These are phyloP conservation scores for Candida ficus DNA, from an alignment of 805 yeast species.

Conservation along the genomic window DNA sequence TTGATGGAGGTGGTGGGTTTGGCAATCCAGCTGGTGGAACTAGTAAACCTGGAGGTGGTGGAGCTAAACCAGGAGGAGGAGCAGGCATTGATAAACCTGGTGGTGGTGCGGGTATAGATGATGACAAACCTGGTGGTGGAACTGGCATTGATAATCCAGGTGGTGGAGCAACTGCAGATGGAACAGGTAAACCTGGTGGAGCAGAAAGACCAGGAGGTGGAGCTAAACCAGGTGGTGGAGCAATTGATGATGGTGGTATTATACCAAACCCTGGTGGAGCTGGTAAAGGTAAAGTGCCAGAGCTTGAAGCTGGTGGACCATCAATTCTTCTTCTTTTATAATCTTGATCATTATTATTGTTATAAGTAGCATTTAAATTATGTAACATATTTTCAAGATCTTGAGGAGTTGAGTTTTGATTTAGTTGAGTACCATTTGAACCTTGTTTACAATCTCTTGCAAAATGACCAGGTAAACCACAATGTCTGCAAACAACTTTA, in stretches of 20 bases:
- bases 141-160: neutral
- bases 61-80: slow-evolving; percentile 9
- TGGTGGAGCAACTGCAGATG: slow-evolving; percentile 6
- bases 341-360: slow-evolving; percentile 1
- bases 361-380: slow-evolving; percentile 35
- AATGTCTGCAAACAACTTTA: slow-evolving; percentile 62
- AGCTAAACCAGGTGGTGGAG: slow-evolving; percentile 14
- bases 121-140: slow-evolving; percentile 4
- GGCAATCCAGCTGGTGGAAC: neutral
- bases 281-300: slow-evolving; percentile 1
- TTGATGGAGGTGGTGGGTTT: slow-evolving; percentile 8
- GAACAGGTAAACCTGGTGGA: neutral
- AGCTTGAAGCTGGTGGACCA: slow-evolving; percentile 1
- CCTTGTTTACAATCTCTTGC: slow-evolving; percentile 68
- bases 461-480: slow-evolving; percentile 83
- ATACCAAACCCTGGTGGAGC: slow-evolving; percentile 22
- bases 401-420: slow-evolving; percentile 31
- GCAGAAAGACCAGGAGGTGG: slow-evolving; percentile 15
- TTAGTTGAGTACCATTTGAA: slow-evolving; percentile 11
- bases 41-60: slow-evolving; percentile 7
- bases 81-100: slow-evolving; percentile 1
- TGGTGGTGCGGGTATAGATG: slow-evolving; percentile 3
- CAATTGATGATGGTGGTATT: slow-evolving; percentile 18
- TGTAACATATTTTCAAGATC: slow-evolving; percentile 49
- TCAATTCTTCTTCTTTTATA: slow-evolving; percentile 12